These are phyloP conservation scores for Vitis riparia DNA, from an alignment of 164 flowering plant species.

Conservation along the genomic window DNA sequence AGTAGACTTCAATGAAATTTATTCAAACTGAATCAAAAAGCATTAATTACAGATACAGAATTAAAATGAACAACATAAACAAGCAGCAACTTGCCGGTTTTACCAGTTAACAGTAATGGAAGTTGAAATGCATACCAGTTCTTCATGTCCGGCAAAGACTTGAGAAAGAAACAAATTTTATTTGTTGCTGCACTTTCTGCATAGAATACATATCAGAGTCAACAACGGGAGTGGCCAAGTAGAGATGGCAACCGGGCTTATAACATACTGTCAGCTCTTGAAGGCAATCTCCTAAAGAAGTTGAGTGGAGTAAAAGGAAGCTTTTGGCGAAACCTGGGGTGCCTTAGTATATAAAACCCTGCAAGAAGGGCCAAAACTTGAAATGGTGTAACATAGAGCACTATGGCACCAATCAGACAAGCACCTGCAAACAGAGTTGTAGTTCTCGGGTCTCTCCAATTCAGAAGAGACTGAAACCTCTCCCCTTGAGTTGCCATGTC, in stretches of 20 bases:
- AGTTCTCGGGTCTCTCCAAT: slow-evolving; percentile 83
- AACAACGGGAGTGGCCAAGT: too few relatives aligned
- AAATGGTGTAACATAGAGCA: slow-evolving; percentile 68
- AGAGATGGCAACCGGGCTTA: slow-evolving; percentile 16
- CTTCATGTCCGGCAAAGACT: too few relatives aligned
- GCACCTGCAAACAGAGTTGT: slow-evolving; percentile 56
- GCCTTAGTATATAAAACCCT: slow-evolving; percentile 59
- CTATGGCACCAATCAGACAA: slow-evolving; percentile 64
- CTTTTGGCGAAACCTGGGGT: slow-evolving; percentile 71
- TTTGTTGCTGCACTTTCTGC: too few relatives aligned
- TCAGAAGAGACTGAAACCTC: slow-evolving; percentile 65
- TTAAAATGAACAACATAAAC: too few relatives aligned
- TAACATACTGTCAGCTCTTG: slow-evolving; percentile 67
- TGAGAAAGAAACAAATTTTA: too few relatives aligned
- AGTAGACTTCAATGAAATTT: too few relatives aligned
- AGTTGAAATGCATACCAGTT: too few relatives aligned
- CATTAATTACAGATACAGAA: too few relatives aligned
- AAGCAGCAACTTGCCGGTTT: too few relatives aligned
- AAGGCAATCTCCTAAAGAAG: slow-evolving; percentile 70
- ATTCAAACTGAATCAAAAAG: too few relatives aligned
- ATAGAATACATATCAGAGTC: too few relatives aligned
- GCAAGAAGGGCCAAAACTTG: slow-evolving; percentile 52
- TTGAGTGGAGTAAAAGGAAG: slow-evolving; percentile 69
- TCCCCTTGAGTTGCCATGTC: slow-evolving; percentile 82
- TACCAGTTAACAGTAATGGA: too few relatives aligned